These are phyloP conservation scores for Irpex rosettiformis DNA, from an alignment of 1,284 basidiomycete species.

Conservation along the genomic window DNA sequence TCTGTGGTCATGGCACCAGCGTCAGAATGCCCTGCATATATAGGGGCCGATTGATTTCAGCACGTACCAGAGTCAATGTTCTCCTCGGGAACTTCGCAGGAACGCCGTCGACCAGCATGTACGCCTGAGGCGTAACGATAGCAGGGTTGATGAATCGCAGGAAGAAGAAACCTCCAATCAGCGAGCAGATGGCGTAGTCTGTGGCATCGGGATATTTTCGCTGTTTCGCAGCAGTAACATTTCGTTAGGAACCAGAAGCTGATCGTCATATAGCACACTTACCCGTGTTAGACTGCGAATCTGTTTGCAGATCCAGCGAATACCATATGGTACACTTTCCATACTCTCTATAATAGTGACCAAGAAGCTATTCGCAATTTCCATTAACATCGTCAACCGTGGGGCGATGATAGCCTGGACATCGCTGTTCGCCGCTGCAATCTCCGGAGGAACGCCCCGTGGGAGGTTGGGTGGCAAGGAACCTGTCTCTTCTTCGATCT, in stretches of 20 bases:
- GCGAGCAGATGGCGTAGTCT: conserved; percentile 95
- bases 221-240: conserved; percentile 37
- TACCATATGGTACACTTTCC: conserved; percentile 97
- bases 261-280: conserved; percentile 25
- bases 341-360: conserved; percentile 98
- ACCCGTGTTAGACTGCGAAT: conserved; percentile 94
- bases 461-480: conserved; percentile 87
- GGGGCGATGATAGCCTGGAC: conserved; percentile 98
- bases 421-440: conserved; percentile 89
- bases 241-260: background rate
- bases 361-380: conserved; percentile 96
- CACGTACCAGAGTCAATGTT: conserved; percentile 85
- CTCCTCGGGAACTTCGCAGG: conserved; percentile 96
- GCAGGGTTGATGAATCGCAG: conserved; percentile 99
- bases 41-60: background rate
- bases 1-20: conserved; percentile 44
- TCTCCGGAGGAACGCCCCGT: conserved; percentile 88
- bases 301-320: conserved; percentile 99
- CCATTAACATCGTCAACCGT: conserved; percentile 96
- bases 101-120: conserved; percentile 97
- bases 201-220: conserved; percentile 98
- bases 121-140: conserved; percentile 99
- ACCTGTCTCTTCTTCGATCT: conserved; percentile 96
- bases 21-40: background rate
- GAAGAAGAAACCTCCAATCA: conserved; percentile 99